Percentiles rank a stretch among this genome's conserved stretches.
These are phyloP conservation scores for Plasmodium vivax DNA, from an alignment of 169 alveolate genomes.

Conservation along the genomic window DNA sequence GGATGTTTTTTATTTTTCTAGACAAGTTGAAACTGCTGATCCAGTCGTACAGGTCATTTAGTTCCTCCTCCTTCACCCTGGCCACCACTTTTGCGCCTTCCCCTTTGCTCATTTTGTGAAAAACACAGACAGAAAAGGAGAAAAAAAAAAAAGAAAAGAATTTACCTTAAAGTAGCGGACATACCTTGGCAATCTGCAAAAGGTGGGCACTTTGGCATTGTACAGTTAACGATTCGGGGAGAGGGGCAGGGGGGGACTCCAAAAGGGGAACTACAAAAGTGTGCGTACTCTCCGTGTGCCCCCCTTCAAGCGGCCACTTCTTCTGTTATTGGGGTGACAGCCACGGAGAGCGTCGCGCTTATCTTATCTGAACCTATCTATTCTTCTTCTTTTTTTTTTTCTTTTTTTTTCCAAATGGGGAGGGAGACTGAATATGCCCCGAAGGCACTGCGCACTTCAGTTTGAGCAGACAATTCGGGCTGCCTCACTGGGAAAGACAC, in stretches of 20 bases:
- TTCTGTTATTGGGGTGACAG: not conserved
- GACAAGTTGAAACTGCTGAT: constrained; percentile 34
- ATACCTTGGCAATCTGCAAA: not conserved
- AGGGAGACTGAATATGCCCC: not conserved
- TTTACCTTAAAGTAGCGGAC: not conserved
- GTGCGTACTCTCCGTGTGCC: not conserved
- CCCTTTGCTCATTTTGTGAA: constrained; percentile 35
- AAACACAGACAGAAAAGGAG: not conserved
- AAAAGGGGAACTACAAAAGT: not conserved
- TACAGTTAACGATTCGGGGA: not conserved
- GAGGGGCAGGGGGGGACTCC: not conserved
- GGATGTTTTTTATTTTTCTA: constrained; percentile 56
- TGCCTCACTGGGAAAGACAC: not conserved
- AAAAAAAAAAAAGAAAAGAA: not conserved
- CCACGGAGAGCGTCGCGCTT: not conserved
- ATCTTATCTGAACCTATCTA: not conserved
- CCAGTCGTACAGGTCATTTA: constrained; percentile 51
- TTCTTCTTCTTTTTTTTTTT: not conserved
- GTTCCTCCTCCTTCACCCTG: constrained; percentile 52
- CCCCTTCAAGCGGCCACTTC: not conserved
- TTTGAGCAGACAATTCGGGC: not conserved
- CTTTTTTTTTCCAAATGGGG: not conserved
- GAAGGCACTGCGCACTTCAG: not conserved
- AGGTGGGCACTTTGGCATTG: not conserved
- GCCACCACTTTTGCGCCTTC: constrained; percentile 17